These are phyloP conservation scores for Arthroderma sp. DNA, from an alignment of 2,329 filamentous ascomycete species.

Conservation along the genomic window DNA sequence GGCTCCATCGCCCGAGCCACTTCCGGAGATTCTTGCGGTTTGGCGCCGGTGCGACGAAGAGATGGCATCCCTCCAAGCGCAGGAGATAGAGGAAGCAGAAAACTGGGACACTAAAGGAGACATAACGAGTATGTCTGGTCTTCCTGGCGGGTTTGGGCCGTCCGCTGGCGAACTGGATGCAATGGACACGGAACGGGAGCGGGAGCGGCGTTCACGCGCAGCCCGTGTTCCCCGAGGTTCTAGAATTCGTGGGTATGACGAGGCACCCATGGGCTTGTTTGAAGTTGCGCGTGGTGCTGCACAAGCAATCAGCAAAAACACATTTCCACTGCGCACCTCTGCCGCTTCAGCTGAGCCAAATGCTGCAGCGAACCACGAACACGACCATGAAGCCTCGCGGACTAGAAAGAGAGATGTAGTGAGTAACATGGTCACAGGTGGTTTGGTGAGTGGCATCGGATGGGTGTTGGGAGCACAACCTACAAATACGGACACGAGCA, in stretches of 20 bases:
- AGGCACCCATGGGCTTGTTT: slow-evolving; percentile 40
- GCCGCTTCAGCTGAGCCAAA: slow-evolving; percentile 8
- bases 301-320: slow-evolving; percentile 34
- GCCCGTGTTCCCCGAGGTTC: slow-evolving; percentile 8
- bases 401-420: slow-evolving; percentile 43
- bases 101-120: slow-evolving; percentile 46
- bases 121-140: slow-evolving; percentile 12
- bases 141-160: slow-evolving; percentile 33
- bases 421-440: slow-evolving; percentile 50
- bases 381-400: slow-evolving; percentile 18
- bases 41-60: slow-evolving; percentile 54
- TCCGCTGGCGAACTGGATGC: slow-evolving; percentile 32
- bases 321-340: slow-evolving; percentile 27
- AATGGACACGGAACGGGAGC: slow-evolving; percentile 30
- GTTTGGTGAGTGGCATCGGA: slow-evolving; percentile 48
- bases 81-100: slow-evolving; percentile 44
- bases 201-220: slow-evolving; percentile 22
- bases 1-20: slow-evolving; percentile 39
- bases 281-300: slow-evolving; percentile 40
- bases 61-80: slow-evolving; percentile 38
- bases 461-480: slow-evolving; percentile 48
- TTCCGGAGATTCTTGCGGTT: slow-evolving; percentile 48
- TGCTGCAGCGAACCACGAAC: slow-evolving; percentile 10
- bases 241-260: slow-evolving; percentile 19
- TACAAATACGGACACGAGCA: slow-evolving; percentile 18